A percentile compares a stretch with the other conserved stretches of the same genome.
phyloP scores from a whole-genome alignment of 2,329 filamentous ascomycete genomes.

The Coniochaeta ligniaria region DNA sequence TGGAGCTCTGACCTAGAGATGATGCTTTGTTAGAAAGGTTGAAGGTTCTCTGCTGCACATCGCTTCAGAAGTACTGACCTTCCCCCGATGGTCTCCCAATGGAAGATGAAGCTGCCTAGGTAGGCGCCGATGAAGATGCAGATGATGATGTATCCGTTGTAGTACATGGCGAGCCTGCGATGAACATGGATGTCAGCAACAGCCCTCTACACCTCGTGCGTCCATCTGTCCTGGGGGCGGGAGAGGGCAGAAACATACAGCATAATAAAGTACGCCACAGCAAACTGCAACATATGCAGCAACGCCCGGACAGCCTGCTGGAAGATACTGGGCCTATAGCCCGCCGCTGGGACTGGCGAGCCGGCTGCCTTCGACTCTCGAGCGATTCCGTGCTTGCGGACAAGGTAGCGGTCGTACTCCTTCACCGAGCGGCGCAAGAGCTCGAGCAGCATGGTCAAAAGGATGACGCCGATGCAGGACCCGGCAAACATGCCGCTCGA shows the following conservation, averaged over 20 bases:
- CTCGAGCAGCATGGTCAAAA: slow-evolving; percentile 68
- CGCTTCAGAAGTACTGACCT: slow-evolving; percentile 1
- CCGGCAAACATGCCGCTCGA: slow-evolving; percentile 68
- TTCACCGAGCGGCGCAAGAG: slow-evolving; percentile 61
- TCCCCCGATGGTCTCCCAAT: slow-evolving; percentile 52
- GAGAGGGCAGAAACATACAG: slow-evolving; percentile 23
- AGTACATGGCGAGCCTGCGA: slow-evolving; percentile 45
- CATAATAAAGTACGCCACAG: slow-evolving; percentile 75
- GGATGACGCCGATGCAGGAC: slow-evolving; percentile 69
- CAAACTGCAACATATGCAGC: slow-evolving; percentile 65
- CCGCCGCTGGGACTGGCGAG: slow-evolving; percentile 4
- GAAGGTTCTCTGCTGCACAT: neutral
- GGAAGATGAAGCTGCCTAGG: slow-evolving; percentile 65
- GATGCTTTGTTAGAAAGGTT: neutral
- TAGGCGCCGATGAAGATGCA: slow-evolving; percentile 73
- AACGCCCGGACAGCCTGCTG: slow-evolving; percentile 62
- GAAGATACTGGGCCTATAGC: slow-evolving; percentile 48
- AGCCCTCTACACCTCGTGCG: neutral
- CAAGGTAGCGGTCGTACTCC: slow-evolving; percentile 64
- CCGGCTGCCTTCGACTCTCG: neutral
- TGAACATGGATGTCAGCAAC: slow-evolving; percentile 8
- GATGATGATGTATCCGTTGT: slow-evolving; percentile 70
- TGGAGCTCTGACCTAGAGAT: neutral
- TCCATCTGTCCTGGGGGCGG: neutral
- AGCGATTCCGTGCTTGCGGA: slow-evolving; percentile 37